Percentiles rank a stretch among this genome's conserved stretches.
Conservation (phyloP, 208 protist genomes). For the Leishmania arabica region DNA sequence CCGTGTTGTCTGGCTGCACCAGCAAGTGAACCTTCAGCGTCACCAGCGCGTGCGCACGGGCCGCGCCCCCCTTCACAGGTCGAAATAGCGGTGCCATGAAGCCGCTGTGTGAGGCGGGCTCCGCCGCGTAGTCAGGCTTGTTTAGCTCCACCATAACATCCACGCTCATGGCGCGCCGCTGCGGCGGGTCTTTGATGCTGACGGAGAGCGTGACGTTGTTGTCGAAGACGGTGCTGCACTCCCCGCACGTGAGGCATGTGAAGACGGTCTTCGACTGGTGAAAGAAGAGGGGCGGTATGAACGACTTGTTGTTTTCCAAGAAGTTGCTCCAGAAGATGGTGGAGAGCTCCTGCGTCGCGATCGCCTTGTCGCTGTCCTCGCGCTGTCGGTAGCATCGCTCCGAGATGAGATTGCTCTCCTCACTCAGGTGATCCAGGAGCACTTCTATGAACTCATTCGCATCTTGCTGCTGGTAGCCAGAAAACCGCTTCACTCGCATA, state of each 20-base stretch:
- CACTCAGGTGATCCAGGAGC: constrained; percentile 88
- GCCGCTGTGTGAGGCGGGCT: not conserved
- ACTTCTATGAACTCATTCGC: constrained; percentile 90
- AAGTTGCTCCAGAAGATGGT: constrained; percentile 90
- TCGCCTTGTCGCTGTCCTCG: constrained; percentile 61
- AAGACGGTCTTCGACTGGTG: constrained; percentile 79
- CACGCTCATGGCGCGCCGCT: constrained; percentile 39
- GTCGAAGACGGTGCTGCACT: constrained; percentile 73
- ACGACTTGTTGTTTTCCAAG: constrained; percentile 75
- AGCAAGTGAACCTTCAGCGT: constrained; percentile 27
- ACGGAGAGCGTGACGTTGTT: constrained; percentile 75
- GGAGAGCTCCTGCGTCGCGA: constrained; percentile 73
- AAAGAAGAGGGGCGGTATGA: constrained; percentile 79
- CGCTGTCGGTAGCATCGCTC: constrained; percentile 86
- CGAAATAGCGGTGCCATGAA: constrained; percentile 8
- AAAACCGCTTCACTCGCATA: constrained; percentile 53
- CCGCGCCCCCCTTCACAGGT: not conserved
- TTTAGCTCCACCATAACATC: constrained; percentile 34
- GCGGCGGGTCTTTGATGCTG: constrained; percentile 45
- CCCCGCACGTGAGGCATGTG: constrained; percentile 63
- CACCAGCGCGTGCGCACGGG: constrained; percentile 19
- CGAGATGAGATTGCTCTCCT: constrained; percentile 88
- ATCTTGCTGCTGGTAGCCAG: constrained; percentile 85
- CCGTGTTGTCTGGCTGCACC: constrained; percentile 31
- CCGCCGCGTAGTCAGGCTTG: not conserved